phyloP scores from a whole-genome alignment of 2,329 filamentous ascomycete genomes.

The Rutstroemia sydowiana region DNA sequence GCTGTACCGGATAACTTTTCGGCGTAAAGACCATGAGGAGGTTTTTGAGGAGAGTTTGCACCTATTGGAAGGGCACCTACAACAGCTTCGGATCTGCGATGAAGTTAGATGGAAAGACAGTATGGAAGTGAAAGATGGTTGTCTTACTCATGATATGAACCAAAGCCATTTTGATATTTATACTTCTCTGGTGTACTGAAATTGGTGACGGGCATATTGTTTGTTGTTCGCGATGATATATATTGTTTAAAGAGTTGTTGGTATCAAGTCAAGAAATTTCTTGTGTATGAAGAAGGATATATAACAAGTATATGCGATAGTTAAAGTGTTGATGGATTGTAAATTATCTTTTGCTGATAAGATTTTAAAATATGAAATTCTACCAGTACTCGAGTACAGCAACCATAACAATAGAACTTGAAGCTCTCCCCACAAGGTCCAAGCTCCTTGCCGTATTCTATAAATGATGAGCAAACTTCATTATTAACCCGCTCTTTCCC shows the following conservation, averaged over 20 bases:
- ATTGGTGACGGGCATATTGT: conserved; percentile 53
- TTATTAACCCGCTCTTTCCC: background rate
- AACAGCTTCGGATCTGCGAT: conserved; percentile 53
- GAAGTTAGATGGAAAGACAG: conserved; percentile 6
- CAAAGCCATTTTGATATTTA: conserved; percentile 61
- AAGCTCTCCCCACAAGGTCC: background rate
- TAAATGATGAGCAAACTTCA: too few relatives aligned
- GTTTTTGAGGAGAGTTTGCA: conserved; percentile 63
- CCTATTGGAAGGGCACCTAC: conserved; percentile 57
- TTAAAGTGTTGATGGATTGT: too few relatives aligned
- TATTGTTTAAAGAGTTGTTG: too few relatives aligned
- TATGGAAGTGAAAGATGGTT: background rate
- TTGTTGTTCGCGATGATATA: background rate
- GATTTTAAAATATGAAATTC: background rate
- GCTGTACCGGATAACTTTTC: conserved; percentile 55
- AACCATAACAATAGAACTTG: too few relatives aligned
- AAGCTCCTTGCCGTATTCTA: background rate
- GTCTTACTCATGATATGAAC: conserved; percentile 56
- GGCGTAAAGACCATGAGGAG: conserved; percentile 59
- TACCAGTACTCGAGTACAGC: too few relatives aligned
- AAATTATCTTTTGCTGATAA: too few relatives aligned
- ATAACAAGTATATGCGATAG: background rate
- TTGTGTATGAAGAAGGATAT: background rate
- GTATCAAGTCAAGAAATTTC: too few relatives aligned
- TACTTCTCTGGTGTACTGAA: conserved; percentile 60